Evolutionary conservation across 2,329 filamentous ascomycete species (phyloP).

Genomic region (Alternaria tenuissima): DNA sequence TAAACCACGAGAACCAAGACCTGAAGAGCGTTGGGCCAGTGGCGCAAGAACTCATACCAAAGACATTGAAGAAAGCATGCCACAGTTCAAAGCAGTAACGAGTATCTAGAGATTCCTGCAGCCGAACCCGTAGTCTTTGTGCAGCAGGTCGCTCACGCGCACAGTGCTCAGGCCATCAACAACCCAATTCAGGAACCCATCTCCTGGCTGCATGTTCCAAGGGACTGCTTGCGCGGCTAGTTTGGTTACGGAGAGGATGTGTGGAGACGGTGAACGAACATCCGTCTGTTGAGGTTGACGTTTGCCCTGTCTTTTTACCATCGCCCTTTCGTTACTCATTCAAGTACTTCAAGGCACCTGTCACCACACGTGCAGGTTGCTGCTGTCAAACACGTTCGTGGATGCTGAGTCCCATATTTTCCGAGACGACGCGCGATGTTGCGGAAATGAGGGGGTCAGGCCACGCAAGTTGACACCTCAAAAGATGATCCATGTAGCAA

Average conservation of each 20-base stretch:
- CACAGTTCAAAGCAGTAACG: slow-evolving; percentile 23
- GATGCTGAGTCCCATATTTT: neutral
- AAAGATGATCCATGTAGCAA: slow-evolving; percentile 3
- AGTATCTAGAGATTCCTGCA: slow-evolving; percentile 16
- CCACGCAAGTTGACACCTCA: slow-evolving; percentile 15
- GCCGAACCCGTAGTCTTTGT: slow-evolving; percentile 27
- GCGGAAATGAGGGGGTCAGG: slow-evolving; percentile 19
- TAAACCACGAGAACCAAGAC: slow-evolving; percentile 41
- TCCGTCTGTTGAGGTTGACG: neutral
- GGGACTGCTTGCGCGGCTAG: slow-evolving; percentile 32
- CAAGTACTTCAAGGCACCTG: neutral
- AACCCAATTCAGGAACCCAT: slow-evolving; percentile 20
- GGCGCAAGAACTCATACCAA: slow-evolving; percentile 46
- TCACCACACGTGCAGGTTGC: slow-evolving; percentile 7
- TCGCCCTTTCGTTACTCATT: neutral
- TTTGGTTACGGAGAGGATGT: slow-evolving; percentile 6
- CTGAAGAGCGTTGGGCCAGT: slow-evolving; percentile 38
- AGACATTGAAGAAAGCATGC: slow-evolving; percentile 39
- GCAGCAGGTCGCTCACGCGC: slow-evolving; percentile 24
- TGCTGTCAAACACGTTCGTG: neutral
- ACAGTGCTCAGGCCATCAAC: slow-evolving; percentile 26
- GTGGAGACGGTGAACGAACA: slow-evolving; percentile 1
- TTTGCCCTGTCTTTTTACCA: neutral
- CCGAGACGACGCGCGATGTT: slow-evolving; percentile 4
- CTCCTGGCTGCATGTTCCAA: slow-evolving; percentile 23